phyloP scores from a whole-genome alignment of 208 protist genomes.

The Leishmania arabica region DNA sequence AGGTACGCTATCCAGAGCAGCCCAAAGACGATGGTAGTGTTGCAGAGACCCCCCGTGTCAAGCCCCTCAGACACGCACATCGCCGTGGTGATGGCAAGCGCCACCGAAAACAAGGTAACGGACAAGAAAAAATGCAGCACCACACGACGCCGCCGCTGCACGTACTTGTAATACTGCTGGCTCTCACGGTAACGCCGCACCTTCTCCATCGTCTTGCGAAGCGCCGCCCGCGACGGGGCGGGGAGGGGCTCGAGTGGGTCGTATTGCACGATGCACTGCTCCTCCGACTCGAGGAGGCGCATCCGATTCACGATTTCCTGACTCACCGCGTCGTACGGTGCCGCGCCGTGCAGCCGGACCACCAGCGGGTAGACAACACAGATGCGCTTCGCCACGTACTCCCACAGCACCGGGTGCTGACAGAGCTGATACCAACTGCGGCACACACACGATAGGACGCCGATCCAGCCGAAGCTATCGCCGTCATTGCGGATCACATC shows the following conservation, averaged over 20 bases:
- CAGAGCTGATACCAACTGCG: conserved; percentile 56
- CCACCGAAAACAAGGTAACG: conserved; percentile 54
- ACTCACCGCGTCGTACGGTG: conserved; percentile 48
- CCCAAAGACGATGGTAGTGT: conserved; percentile 40
- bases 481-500: conserved; percentile 59
- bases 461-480: conserved; percentile 51
- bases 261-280: conserved; percentile 47
- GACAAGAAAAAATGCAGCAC: conserved; percentile 80
- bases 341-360: conserved; percentile 36
- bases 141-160: conserved; percentile 59
- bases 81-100: conserved; percentile 50
- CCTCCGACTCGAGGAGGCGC: conserved; percentile 44
- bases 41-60: conserved; percentile 31
- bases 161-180: conserved; percentile 72
- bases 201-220: conserved; percentile 54
- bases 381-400: conserved; percentile 59
- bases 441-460: conserved; percentile 61
- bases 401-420: conserved; percentile 70
- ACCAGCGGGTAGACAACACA: conserved; percentile 84
- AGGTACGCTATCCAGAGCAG: conserved; percentile 72
- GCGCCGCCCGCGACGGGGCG: conserved; percentile 38
- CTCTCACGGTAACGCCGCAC: conserved; percentile 58
- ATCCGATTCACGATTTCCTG: conserved; percentile 50
- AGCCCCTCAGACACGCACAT: conserved; percentile 57
- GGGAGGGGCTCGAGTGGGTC: conserved; percentile 46